Conservation (phyloP, 2,329 filamentous ascomycete genomes). For the Pseudofabraea citricarpa region DNA sequence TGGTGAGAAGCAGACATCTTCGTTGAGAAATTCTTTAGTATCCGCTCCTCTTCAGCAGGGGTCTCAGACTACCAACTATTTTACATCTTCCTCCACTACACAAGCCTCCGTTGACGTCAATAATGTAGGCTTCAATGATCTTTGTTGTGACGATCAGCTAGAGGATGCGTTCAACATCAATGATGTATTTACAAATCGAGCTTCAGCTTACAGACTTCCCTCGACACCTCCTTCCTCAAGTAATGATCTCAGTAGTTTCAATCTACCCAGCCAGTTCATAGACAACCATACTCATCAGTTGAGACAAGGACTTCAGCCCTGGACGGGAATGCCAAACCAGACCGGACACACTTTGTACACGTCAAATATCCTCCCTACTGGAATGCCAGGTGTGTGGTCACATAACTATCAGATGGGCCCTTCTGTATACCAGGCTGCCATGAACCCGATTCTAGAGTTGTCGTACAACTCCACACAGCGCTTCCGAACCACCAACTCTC, state of each 20-base stretch:
- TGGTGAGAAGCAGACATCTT: neutral
- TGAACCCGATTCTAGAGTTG: neutral
- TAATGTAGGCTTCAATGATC: no score
- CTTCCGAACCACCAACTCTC: neutral
- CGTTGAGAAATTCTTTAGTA: neutral
- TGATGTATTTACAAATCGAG: neutral
- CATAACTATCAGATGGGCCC: neutral
- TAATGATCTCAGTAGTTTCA: neutral
- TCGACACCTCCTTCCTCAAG: no score
- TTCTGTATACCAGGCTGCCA: neutral
- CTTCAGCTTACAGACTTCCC: neutral
- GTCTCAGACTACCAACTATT: neutral
- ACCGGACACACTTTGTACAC: neutral
- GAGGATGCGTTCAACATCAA: no score
- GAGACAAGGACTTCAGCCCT: neutral
- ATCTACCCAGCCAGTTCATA: neutral
- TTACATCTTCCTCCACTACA: no score
- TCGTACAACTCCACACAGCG: neutral
- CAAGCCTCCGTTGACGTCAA: no score
- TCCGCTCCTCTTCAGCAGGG: neutral
- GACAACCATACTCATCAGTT: neutral
- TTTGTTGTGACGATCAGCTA: no score
- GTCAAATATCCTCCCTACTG: neutral
- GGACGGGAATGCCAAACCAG: neutral
- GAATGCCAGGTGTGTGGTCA: neutral